phyloP scores from a whole-genome alignment of 73 alveolate genomes.

The Paramecium sexaurelia region DNA sequence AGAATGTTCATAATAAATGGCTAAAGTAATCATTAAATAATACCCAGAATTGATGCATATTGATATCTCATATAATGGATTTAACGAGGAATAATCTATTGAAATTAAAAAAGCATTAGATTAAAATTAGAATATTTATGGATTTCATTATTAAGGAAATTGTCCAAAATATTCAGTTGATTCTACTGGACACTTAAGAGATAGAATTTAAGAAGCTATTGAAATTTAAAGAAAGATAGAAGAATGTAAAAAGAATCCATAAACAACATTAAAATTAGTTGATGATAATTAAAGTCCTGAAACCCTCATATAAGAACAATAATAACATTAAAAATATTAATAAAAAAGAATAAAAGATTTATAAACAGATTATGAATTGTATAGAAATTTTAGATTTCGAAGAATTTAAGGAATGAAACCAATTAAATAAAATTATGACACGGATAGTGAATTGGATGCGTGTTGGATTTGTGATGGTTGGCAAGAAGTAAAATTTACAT shows the following conservation, averaged over 20 bases:
- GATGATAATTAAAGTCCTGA: slow-evolving; percentile 46
- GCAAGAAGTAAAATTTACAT: slow-evolving; percentile 60
- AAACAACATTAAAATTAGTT: background rate
- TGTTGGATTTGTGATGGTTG: slow-evolving; percentile 72
- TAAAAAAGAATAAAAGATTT: background rate
- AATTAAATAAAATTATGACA: background rate
- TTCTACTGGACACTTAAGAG: slow-evolving; percentile 47
- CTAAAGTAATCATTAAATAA: slow-evolving; percentile 42
- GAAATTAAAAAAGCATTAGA: slow-evolving; percentile 34
- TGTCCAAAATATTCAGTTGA: slow-evolving; percentile 55
- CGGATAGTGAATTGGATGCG: background rate
- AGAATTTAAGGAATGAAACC: slow-evolving; percentile 44
- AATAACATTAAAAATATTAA: background rate
- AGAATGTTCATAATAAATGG: slow-evolving; percentile 31
- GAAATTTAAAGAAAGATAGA: slow-evolving; percentile 14
- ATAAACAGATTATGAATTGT: background rate
- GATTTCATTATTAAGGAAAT: slow-evolving; percentile 65
- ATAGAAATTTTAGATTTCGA: background rate
- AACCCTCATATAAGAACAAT: background rate
- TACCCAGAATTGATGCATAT: slow-evolving; percentile 66
- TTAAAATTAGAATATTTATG: slow-evolving; percentile 50
- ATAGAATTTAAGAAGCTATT: slow-evolving; percentile 25
- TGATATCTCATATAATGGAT: slow-evolving; percentile 63
- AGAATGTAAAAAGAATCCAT: slow-evolving; percentile 32
- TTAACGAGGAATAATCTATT: slow-evolving; percentile 37